Evolutionary conservation across 768 basidiomycete genomes (phyloP).

Genomic region (Lactarius hengduanensis): DNA sequence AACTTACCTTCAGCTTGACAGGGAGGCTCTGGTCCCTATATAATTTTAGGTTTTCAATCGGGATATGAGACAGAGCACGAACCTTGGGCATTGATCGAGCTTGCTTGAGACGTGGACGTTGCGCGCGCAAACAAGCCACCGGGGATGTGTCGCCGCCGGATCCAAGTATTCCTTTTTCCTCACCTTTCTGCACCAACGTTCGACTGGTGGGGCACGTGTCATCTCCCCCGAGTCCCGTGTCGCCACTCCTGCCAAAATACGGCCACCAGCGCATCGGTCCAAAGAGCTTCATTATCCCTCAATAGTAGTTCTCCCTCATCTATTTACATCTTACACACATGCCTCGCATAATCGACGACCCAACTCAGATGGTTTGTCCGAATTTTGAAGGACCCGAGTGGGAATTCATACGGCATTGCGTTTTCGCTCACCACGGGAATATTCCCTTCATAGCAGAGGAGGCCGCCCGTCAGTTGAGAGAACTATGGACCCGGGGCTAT

Average conservation of each 20-base stretch:
- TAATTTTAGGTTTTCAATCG: not conserved
- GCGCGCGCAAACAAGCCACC: not conserved
- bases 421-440: not conserved
- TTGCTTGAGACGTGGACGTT: not conserved
- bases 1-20: constrained; percentile 28
- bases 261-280: no score
- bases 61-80: constrained; percentile 1
- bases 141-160: no score
- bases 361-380: not conserved
- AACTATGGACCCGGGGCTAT: not conserved
- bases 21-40: constrained; percentile 17
- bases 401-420: not conserved
- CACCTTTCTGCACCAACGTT: no score
- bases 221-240: no score
- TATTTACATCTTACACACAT: not conserved
- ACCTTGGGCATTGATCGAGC: constrained; percentile 9
- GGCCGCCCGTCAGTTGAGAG: not conserved
- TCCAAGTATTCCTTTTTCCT: no score
- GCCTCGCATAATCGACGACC: not conserved
- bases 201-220: no score
- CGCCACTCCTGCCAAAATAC: no score
- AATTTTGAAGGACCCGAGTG: not conserved
- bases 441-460: not conserved
- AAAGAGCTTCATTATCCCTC: no score
- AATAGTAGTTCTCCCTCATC: no score